Conservation (phyloP, 768 basidiomycete species). For the Mycena haematopus region DNA sequence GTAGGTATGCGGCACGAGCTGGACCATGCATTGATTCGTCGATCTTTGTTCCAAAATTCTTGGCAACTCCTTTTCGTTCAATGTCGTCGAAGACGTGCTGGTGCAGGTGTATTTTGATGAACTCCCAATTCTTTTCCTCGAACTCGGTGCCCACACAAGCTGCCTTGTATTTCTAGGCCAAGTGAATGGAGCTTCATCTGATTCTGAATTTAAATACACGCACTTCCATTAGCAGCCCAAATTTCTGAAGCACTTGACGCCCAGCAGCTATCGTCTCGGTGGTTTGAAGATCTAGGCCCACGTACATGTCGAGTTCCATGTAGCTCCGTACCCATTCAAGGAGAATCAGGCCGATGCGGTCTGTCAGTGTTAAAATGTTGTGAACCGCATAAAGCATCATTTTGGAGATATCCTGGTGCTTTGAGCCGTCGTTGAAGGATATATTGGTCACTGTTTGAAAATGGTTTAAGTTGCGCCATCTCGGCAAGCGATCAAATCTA, state of each 20-base stretch:
- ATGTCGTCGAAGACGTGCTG: constrained; percentile 43
- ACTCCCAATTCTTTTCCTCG: constrained; percentile 31
- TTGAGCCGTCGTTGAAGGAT: constrained; percentile 42
- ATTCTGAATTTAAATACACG: not conserved
- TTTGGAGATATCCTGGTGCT: constrained; percentile 45
- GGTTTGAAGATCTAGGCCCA: not conserved
- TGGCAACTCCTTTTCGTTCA: constrained; percentile 36
- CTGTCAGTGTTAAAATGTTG: constrained; percentile 20
- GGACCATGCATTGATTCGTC: constrained; percentile 42
- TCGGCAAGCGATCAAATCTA: constrained; percentile 39
- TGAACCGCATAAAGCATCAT: constrained; percentile 38
- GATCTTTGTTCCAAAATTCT: constrained; percentile 39
- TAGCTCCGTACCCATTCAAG: constrained; percentile 2
- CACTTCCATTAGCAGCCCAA: not conserved
- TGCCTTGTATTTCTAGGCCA: not conserved
- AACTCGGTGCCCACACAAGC: not conserved
- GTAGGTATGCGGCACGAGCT: constrained; percentile 36
- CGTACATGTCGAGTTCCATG: not conserved
- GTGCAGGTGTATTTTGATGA: constrained; percentile 38
- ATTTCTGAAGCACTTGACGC: not conserved
- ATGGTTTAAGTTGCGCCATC: constrained; percentile 43
- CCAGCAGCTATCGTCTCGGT: not conserved
- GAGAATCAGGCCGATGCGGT: not conserved
- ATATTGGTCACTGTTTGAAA: constrained; percentile 35
- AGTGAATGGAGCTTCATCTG: not conserved